A percentile compares a stretch with the other conserved stretches of the same genome.
Conservation (phyloP, 495 filamentous ascomycete species). For the Neurospora sp. region DNA sequence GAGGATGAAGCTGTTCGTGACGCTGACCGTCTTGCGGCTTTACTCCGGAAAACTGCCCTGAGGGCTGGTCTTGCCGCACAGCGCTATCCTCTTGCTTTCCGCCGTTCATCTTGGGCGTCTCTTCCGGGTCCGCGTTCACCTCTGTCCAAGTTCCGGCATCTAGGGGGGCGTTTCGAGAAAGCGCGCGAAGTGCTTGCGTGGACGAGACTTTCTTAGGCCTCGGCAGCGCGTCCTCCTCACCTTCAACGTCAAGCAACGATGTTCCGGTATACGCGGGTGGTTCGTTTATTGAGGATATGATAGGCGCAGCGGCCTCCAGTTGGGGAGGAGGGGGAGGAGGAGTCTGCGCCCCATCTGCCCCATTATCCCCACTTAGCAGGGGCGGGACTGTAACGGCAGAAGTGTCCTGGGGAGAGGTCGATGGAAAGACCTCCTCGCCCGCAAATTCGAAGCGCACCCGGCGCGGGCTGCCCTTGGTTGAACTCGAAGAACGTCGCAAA, state of each 20-base stretch:
- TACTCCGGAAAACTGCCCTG: not conserved
- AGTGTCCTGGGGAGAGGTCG: slow-evolving; percentile 30
- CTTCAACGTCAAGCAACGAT: slow-evolving; percentile 23
- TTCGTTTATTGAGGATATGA: slow-evolving; percentile 12
- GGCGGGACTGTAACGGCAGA: not conserved
- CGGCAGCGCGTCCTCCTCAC: slow-evolving; percentile 31
- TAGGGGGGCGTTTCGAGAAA: slow-evolving; percentile 29
- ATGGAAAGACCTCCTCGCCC: slow-evolving; percentile 43
- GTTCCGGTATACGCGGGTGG: slow-evolving; percentile 13
- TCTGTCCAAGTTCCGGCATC: slow-evolving; percentile 36
- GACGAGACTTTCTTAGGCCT: slow-evolving; percentile 36
- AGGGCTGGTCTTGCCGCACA: not conserved
- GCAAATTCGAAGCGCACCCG: slow-evolving; percentile 45
- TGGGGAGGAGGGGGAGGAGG: not conserved
- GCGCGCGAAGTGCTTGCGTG: slow-evolving; percentile 34
- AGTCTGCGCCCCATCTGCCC: slow-evolving; percentile 8
- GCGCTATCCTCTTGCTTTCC: not conserved
- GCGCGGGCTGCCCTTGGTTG: slow-evolving; percentile 38
- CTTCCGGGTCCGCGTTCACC: slow-evolving; percentile 28
- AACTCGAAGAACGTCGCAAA: slow-evolving; percentile 37
- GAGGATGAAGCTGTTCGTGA: not conserved
- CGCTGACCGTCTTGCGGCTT: not conserved
- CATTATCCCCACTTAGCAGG: not conserved
- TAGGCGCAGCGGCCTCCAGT: slow-evolving; percentile 12
- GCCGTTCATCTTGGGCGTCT: slow-evolving; percentile 20